A percentile compares a stretch with the other conserved stretches of the same genome.
Conservation (phyloP, 768 basidiomycete genomes). For the Hypholoma sublateritium region DNA sequence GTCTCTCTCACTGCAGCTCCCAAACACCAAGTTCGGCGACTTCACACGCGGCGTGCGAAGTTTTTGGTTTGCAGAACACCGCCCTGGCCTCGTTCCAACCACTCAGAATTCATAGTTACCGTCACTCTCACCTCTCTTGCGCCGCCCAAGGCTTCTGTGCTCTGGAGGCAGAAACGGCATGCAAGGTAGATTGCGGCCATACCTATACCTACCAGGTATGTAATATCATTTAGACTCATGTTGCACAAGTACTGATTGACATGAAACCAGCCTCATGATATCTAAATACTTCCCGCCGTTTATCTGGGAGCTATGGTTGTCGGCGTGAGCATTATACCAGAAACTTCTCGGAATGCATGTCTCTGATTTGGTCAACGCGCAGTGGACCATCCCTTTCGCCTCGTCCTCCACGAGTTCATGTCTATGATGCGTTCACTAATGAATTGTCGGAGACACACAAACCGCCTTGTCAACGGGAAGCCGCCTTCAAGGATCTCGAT, state of each 20-base stretch:
- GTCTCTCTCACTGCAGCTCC: too few relatives aligned
- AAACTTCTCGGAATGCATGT: neutral
- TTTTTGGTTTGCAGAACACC: too few relatives aligned
- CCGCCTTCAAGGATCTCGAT: constrained; percentile 46
- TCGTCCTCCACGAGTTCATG: constrained; percentile 42
- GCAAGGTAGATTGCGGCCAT: too few relatives aligned
- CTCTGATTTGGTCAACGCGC: neutral
- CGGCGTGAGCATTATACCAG: constrained; percentile 25
- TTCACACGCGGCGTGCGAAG: too few relatives aligned
- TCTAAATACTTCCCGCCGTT: constrained; percentile 8
- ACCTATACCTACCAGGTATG: too few relatives aligned
- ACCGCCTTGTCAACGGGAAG: constrained; percentile 25
- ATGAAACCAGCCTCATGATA: neutral
- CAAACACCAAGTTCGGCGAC: too few relatives aligned
- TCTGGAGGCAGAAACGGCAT: too few relatives aligned
- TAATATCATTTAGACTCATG: too few relatives aligned
- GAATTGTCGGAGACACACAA: constrained; percentile 44
- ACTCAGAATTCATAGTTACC: too few relatives aligned
- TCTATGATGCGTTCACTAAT: constrained; percentile 54
- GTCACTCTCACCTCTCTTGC: too few relatives aligned
- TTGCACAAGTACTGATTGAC: neutral
- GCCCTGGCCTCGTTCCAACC: too few relatives aligned
- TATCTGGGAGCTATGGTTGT: constrained; percentile 38
- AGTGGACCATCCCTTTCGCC: constrained; percentile 25
- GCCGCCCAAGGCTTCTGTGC: too few relatives aligned